Base-by-base conservation (phyloP, 23 red algal species). In the Cyanidioschyzon merolae region DNA sequence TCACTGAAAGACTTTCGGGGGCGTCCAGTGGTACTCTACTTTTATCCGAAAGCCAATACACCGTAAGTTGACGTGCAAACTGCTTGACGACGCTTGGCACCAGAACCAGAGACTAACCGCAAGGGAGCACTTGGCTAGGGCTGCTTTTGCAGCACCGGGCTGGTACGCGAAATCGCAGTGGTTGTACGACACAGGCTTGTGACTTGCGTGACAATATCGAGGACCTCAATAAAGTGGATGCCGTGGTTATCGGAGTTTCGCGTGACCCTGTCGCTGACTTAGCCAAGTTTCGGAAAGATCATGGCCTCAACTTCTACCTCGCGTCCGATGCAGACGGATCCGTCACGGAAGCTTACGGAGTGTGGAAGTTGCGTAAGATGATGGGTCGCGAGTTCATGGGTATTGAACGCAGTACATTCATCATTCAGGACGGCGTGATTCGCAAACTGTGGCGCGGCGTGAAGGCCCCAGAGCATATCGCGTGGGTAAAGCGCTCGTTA, bases 1-100 rank as follows among this genome's bases (percentile, higher is more conserved):
- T 78, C 79, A 0, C 45, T 59, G 54, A n/a, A 1, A 15, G 79
- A 83, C 16, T 29, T 83, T 50, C 27, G 27, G 0, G 83, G 74
- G 27, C 45, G 68, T 1, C 32, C 74, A 29, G 77, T 34, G 0
- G 36, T 90, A 12, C 41, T 90, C 35, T 90, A 90, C 41, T 90
- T 90, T 68, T 85, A 81, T 68, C 81, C 87, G 1, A 38, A 57
- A 29, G 87, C 83, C n/a, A 82, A 82, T 51, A 90, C 87, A 12
- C 81, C 87, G 37, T 35, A 71, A 71, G 63, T 71, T 54, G 45
- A 21, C 45, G 21, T 15, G 63, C 29, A 7, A 15, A 12, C 63
- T 35, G 63, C 12, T 3, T 25, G 29, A 27, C 12, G 63, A 7
- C 7, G 16, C 63, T 17, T 25, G 2, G 63, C n/a, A 32, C 29